These are phyloP conservation scores for Trichophyton mentagrophytes DNA, from an alignment of 2,329 filamentous ascomycete genomes.

Conservation along the genomic window DNA sequence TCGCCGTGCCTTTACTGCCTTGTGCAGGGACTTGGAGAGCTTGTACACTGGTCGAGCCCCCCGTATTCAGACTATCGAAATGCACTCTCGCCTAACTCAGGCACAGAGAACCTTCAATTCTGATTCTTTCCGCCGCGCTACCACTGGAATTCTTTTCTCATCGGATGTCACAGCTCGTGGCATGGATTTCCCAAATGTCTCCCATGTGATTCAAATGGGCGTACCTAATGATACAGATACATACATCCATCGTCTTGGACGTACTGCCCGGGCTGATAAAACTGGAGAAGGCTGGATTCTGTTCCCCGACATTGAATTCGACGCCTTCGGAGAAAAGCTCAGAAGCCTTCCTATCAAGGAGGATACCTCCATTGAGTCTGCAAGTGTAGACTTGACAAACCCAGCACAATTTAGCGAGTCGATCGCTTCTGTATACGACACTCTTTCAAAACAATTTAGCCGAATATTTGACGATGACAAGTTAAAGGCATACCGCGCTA, in stretches of 20 bases:
- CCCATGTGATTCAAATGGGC: slow-evolving; percentile 65
- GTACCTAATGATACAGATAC: slow-evolving; percentile 52
- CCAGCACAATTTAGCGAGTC: slow-evolving; percentile 13
- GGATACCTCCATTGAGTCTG: slow-evolving; percentile 31
- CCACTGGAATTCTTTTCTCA: slow-evolving; percentile 56
- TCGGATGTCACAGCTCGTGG: slow-evolving; percentile 70
- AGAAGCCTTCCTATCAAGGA: slow-evolving; percentile 43
- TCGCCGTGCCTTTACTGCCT: slow-evolving; percentile 44
- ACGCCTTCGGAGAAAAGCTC: slow-evolving; percentile 37
- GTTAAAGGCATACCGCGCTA: not conserved
- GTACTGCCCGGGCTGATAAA: slow-evolving; percentile 57
- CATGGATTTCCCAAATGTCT: slow-evolving; percentile 71
- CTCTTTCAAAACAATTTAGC: not conserved
- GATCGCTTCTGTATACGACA: not conserved
- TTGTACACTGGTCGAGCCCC: slow-evolving; percentile 20
- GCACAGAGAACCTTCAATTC: slow-evolving; percentile 54
- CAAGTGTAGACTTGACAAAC: slow-evolving; percentile 25
- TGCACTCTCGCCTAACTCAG: slow-evolving; percentile 72
- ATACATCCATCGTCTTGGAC: slow-evolving; percentile 66
- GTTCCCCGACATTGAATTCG: slow-evolving; percentile 40
- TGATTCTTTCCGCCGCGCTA: slow-evolving; percentile 55
- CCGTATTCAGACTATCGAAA: slow-evolving; percentile 39
- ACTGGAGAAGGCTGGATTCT: slow-evolving; percentile 51
- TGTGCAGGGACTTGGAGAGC: slow-evolving; percentile 27
- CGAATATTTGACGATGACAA: not conserved